These are phyloP conservation scores for Ophiosphaerella korrae DNA, from an alignment of 2,329 filamentous ascomycete species.

Conservation along the genomic window DNA sequence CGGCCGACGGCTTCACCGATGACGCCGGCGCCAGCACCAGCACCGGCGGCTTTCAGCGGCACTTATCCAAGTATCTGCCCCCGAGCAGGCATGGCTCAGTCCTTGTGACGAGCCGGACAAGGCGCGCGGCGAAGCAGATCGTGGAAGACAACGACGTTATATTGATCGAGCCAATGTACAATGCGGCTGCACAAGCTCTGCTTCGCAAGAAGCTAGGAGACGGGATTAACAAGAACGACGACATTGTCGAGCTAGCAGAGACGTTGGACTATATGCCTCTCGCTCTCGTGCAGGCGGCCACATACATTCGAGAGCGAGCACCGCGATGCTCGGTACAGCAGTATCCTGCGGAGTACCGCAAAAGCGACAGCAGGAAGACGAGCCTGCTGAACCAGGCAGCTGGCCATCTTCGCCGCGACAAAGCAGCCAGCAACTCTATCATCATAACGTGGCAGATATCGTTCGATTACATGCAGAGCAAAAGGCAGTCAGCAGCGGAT, in stretches of 20 bases:
- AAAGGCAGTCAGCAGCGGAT: constrained; percentile 41
- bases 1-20: too few species aligned
- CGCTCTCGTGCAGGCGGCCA: constrained; percentile 28
- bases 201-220: constrained; percentile 1
- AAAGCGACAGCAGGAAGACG: constrained; percentile 38
- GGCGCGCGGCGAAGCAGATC: constrained; percentile 9
- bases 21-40: background rate
- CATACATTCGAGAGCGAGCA: too few species aligned
- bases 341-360: constrained; percentile 50
- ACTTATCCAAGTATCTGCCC: constrained; percentile 12
- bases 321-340: constrained; percentile 13
- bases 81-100: constrained; percentile 12
- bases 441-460: constrained; percentile 44
- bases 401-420: constrained; percentile 41
- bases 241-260: background rate
- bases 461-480: constrained; percentile 41
- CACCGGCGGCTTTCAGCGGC: background rate
- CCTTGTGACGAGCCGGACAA: constrained; percentile 17
- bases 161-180: background rate
- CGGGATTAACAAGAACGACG: background rate
- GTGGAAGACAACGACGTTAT: constrained; percentile 9
- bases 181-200: too few species aligned
- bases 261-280: background rate
- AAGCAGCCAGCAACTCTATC: constrained; percentile 42
- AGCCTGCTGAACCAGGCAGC: constrained; percentile 24